phyloP scores from a whole-genome alignment of 1,284 basidiomycete species.

The Pascua guehoae region DNA sequence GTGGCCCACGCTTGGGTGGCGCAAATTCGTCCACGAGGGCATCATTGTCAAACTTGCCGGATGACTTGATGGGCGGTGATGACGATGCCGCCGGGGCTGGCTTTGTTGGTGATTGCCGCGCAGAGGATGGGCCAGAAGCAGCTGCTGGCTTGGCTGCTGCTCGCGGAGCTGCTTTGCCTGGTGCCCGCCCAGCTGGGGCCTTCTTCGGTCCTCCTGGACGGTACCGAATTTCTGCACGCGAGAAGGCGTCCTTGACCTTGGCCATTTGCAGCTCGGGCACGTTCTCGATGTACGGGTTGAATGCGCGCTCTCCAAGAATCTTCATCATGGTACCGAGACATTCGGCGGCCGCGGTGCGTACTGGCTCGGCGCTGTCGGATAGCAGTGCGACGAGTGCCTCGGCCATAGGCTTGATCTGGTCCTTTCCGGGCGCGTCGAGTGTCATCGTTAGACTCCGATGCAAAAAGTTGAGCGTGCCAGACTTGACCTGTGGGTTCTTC shows the following conservation, averaged over 20 bases:
- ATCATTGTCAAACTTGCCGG: slow-evolving; percentile 21
- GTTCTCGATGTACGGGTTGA: slow-evolving; percentile 82
- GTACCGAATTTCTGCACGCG: slow-evolving; percentile 80
- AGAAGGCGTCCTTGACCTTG: slow-evolving; percentile 92
- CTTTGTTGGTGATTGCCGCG: background rate
- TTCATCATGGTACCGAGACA: slow-evolving; percentile 92
- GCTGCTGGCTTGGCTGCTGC: slow-evolving; percentile 52
- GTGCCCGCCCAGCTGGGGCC: slow-evolving; percentile 43
- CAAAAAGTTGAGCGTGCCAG: slow-evolving; percentile 86
- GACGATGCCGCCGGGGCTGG: slow-evolving; percentile 1
- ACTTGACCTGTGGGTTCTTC: slow-evolving; percentile 97
- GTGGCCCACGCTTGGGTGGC: slow-evolving; percentile 25
- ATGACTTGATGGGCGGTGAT: slow-evolving; percentile 32
- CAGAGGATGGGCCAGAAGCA: slow-evolving; percentile 37
- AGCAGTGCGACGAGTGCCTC: slow-evolving; percentile 73
- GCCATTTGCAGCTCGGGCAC: slow-evolving; percentile 84
- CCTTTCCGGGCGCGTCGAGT: slow-evolving; percentile 60
- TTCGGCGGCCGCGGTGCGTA: slow-evolving; percentile 81
- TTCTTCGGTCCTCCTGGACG: slow-evolving; percentile 62
- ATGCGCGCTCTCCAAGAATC: slow-evolving; percentile 89
- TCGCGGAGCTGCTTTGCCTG: slow-evolving; percentile 37
- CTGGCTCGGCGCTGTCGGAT: slow-evolving; percentile 85
- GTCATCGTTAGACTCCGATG: slow-evolving; percentile 69
- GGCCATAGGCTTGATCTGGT: slow-evolving; percentile 79
- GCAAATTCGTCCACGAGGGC: slow-evolving; percentile 25